Percentiles rank a stretch among this genome's conserved stretches.
phyloP scores from a whole-genome alignment of 148 eudicot genomes.

The Dysphania ambrosioides region DNA sequence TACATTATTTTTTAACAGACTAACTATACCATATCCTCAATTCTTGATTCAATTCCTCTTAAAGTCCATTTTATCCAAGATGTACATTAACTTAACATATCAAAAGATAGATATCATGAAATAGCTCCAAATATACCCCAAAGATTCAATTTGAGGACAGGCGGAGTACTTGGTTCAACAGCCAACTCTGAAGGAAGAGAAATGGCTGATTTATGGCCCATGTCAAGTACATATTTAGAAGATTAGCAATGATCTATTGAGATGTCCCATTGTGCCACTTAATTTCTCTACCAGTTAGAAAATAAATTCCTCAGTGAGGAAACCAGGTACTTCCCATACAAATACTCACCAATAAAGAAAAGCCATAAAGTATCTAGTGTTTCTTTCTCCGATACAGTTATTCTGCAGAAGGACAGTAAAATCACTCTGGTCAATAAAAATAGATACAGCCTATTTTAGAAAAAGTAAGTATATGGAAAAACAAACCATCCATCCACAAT shows the following conservation, averaged over 20 bases:
- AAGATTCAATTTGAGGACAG: too few relatives aligned
- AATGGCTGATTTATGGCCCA: too few relatives aligned
- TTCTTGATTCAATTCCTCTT: too few relatives aligned
- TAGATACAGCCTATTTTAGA: background rate
- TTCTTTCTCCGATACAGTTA: slow-evolving; percentile 97
- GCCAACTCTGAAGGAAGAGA: too few relatives aligned
- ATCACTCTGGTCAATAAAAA: background rate
- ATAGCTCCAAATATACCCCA: too few relatives aligned
- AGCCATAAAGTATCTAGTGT: slow-evolving; percentile 81
- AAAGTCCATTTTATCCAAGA: too few relatives aligned
- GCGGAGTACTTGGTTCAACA: too few relatives aligned
- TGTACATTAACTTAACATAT: too few relatives aligned
- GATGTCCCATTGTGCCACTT: background rate
- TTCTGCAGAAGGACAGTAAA: slow-evolving; percentile 53
- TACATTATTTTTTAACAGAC: too few relatives aligned
- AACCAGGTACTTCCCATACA: background rate
- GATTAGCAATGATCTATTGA: background rate
- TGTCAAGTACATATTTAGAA: background rate
- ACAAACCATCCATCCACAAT: slow-evolving; percentile 99
- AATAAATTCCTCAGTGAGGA: background rate
- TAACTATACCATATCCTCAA: too few relatives aligned
- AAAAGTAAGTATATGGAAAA: slow-evolving; percentile 2
- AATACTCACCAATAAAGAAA: slow-evolving; percentile 86
- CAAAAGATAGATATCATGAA: too few relatives aligned
- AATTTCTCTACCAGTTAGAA: background rate